A percentile compares a stretch with the other conserved stretches of the same genome.
Evolutionary conservation across 345 rosid genomes (phyloP).

Genomic region (Acer negundo): DNA sequence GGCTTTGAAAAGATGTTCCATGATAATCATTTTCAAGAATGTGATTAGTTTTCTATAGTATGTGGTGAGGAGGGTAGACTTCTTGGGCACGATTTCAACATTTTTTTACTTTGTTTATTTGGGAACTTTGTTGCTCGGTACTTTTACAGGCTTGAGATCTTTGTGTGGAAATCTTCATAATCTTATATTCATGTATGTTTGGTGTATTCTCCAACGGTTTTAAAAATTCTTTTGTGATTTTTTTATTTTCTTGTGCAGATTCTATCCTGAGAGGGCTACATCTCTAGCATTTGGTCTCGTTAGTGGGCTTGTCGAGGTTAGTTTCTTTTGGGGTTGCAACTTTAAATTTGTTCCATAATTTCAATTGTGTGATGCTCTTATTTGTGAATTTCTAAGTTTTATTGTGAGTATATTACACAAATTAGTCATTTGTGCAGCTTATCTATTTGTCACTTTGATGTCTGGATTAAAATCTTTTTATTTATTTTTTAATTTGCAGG

Average conservation of each 20-base stretch:
- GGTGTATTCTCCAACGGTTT: background rate
- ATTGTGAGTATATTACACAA: no score
- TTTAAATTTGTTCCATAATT: constrained; percentile 18
- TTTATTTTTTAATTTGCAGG: constrained; percentile 35
- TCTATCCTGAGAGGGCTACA: constrained; percentile 71
- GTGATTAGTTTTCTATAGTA: no score
- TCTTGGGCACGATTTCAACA: no score
- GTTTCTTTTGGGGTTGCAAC: no score
- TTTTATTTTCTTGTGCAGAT: constrained; percentile 49
- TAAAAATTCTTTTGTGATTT: background rate
- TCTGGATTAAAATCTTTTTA: constrained; percentile 5
- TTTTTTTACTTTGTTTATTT: background rate
- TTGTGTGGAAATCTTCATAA: background rate
- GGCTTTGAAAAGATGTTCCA: no score
- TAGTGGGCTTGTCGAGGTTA: constrained; percentile 72
- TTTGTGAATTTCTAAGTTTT: no score
- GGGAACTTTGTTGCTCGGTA: background rate
- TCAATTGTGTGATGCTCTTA: no score
- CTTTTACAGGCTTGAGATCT: background rate
- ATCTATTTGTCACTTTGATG: background rate
- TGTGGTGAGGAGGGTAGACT: no score
- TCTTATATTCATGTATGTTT: no score
- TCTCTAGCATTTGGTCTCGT: constrained; percentile 71
- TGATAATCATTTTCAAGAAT: no score
- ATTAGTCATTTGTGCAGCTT: background rate